Evolutionary conservation across 2,329 filamentous ascomycete genomes (phyloP), one percentile per base, ranked within the genome.

Genomic region (Fusarium sp.): DNA sequence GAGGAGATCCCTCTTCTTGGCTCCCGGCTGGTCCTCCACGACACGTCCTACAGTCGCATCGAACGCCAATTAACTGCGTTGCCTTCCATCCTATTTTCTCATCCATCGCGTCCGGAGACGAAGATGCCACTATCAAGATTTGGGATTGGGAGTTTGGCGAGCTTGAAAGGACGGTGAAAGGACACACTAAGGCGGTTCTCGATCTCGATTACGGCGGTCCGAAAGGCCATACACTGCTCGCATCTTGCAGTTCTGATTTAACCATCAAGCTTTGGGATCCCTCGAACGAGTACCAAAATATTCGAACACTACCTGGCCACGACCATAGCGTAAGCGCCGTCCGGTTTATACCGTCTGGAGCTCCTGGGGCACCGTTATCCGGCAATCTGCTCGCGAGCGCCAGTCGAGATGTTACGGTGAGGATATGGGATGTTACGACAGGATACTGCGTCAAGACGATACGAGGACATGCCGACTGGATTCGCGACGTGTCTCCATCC

Each of bases 61-160:
- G 93, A 72, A 84, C 88, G 23, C 88, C 92, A 15, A 89, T 97
- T 61, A 97, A 91, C 57, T 94, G 93, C 74, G 89, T 97, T 59
- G 94, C 94, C 17, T 97, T 97, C 76, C 94, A 97, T 77, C 94
- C 94, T 0, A 85, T 96, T 32, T 97, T 97, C 79, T 95, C 93
- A 11, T 95, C 92, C 7, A 84, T 97, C 22, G 95, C 94, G 11
- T 96, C 93, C 0, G 94, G 92, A 17, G 96, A 94, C 10, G 94
- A 97, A 77, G 95, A 97, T 78, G 92, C 88, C 55, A 97, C 92
- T 9, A 97, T 98, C 78, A 97, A 97, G 75, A 94, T 97, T 56
- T 97, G 94, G 94, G 94, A 97, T 75, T 97, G 94, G 92, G 94
- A 97, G 75, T 81, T 96, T 23, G 95, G 95, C 47, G 94, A 97